Percentiles rank a stretch among this genome's conserved stretches.
phyloP scores from a whole-genome alignment of 805 yeast genomes.

The Deakozyma indianensis region DNA sequence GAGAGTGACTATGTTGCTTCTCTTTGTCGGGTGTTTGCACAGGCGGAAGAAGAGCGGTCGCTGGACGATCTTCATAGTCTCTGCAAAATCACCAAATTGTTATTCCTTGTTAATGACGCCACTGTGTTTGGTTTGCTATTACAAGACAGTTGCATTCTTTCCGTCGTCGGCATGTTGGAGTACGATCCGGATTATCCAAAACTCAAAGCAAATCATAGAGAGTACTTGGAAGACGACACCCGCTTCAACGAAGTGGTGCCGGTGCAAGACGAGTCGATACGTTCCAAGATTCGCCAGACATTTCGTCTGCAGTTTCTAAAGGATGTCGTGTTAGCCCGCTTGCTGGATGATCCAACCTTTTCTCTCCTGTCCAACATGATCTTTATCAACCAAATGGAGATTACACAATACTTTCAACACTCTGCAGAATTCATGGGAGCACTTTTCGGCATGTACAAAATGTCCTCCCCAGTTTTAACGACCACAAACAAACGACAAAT shows the following conservation, averaged over 20 bases:
- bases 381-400: constrained; percentile 51
- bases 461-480: constrained; percentile 5
- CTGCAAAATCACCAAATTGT: constrained; percentile 58
- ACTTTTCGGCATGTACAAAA: constrained; percentile 44
- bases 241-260: constrained; percentile 63
- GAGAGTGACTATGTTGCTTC: constrained; percentile 37
- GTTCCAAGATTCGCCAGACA: constrained; percentile 52
- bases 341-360: constrained; percentile 68
- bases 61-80: constrained; percentile 47
- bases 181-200: constrained; percentile 76
- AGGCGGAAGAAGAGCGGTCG: constrained; percentile 39
- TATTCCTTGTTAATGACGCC: constrained; percentile 55
- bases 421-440: constrained; percentile 37
- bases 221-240: constrained; percentile 40
- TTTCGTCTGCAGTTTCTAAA: constrained; percentile 67
- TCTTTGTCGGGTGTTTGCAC: constrained; percentile 37
- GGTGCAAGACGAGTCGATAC: constrained; percentile 33
- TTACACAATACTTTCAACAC: constrained; percentile 43
- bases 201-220: constrained; percentile 67
- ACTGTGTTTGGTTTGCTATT: constrained; percentile 43
- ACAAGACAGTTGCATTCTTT: constrained; percentile 36
- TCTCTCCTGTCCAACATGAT: constrained; percentile 53
- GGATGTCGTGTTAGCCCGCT: constrained; percentile 73
- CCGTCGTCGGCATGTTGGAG: constrained; percentile 69
- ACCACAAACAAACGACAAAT: background rate